Evolutionary conservation across 805 yeast species (phyloP).

Genomic region (Cyberlindnera xishuangbannaensis): DNA sequence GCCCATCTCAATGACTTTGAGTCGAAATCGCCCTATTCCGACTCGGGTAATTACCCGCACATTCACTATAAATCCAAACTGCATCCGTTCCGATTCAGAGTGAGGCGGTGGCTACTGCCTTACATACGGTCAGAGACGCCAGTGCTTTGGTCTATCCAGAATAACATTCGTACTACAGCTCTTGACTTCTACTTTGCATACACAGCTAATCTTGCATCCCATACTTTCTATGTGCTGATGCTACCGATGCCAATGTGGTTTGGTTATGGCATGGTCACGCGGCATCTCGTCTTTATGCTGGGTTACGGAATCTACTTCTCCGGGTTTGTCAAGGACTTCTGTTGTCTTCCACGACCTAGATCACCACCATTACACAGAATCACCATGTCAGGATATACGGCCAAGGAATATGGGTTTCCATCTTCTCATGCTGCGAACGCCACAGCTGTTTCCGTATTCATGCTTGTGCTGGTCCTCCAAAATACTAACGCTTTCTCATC

Average conservation of each 20-base stretch:
- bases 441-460: constrained; percentile 63
- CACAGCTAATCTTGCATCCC: constrained; percentile 87
- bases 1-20: constrained; percentile 24
- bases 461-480: constrained; percentile 25
- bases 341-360: constrained; percentile 87
- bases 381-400: constrained; percentile 85
- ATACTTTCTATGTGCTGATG: constrained; percentile 87
- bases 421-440: constrained; percentile 95
- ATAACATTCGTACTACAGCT: constrained; percentile 36
- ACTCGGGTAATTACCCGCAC: constrained; percentile 70
- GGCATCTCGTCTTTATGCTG: constrained; percentile 66
- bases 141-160: constrained; percentile 52
- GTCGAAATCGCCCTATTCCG: constrained; percentile 30
- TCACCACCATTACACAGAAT: constrained; percentile 90
- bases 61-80: constrained; percentile 60
- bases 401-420: constrained; percentile 93
- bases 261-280: constrained; percentile 50
- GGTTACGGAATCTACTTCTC: constrained; percentile 56
- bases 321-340: constrained; percentile 75
- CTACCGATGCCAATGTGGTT: constrained; percentile 84
- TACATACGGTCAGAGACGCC: constrained; percentile 61
- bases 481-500: constrained; percentile 9
- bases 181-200: constrained; percentile 77
- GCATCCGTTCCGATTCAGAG: constrained; percentile 45
- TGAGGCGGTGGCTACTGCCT: constrained; percentile 52